Conservation (phyloP, 2,329 filamentous ascomycete species). For the Hortaea sp. region DNA sequence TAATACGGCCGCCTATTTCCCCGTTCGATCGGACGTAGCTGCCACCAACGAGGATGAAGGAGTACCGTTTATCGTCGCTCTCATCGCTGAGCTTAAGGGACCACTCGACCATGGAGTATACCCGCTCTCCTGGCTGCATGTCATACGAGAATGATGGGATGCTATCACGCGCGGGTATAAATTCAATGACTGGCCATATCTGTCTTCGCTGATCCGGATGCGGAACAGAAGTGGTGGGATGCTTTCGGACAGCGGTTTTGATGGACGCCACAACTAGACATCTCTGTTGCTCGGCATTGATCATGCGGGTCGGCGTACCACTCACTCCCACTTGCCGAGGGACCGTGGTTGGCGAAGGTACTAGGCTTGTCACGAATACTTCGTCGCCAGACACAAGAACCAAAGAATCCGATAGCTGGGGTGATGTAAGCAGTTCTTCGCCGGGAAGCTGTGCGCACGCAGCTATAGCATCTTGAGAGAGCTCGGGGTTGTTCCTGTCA, state of each 20-base stretch:
- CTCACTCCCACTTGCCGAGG: conserved; percentile 19
- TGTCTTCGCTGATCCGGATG: conserved; percentile 25
- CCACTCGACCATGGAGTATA: conserved; percentile 58
- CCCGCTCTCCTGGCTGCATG: conserved; percentile 47
- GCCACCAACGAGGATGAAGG: conserved; percentile 49
- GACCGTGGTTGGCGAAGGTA: conserved; percentile 10
- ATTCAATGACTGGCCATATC: conserved; percentile 37
- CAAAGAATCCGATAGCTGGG: conserved; percentile 12
- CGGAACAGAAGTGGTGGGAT: conserved; percentile 5
- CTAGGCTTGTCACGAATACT: conserved; percentile 12
- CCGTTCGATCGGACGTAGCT: conserved; percentile 34
- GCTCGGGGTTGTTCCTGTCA: conserved; percentile 17
- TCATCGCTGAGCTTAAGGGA: conserved; percentile 8
- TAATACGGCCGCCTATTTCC: conserved; percentile 37
- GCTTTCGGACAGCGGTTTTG: conserved; percentile 23
- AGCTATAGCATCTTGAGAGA: conserved; percentile 15
- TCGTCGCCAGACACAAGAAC: conserved; percentile 16
- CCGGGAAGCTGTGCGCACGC: conserved; percentile 15
- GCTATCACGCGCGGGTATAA: conserved; percentile 23
- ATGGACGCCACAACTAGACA: conserved; percentile 41
- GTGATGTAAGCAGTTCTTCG: conserved; percentile 9
- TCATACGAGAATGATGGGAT: conserved; percentile 18
- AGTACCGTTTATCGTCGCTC: conserved; percentile 47
- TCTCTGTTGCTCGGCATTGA: conserved; percentile 19
- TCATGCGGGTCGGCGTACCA: conserved; percentile 21